Evolutionary conservation across 257 asterid genomes (phyloP).

Genomic region (Fraxinus anomala): DNA sequence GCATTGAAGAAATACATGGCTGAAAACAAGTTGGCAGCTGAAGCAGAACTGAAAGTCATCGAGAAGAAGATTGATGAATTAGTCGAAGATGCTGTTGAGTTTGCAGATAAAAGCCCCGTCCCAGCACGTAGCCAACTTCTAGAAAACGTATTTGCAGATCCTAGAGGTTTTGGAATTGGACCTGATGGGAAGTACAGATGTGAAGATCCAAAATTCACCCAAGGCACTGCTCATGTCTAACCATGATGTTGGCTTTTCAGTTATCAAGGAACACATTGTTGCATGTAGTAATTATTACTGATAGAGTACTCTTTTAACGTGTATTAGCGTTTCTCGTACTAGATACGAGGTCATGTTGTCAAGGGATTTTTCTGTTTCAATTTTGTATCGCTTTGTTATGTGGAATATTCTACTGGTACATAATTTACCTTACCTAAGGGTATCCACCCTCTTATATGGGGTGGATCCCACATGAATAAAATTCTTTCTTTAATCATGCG

Average conservation of each 20-base stretch:
- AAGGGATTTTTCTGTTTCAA: slow-evolving; percentile 29
- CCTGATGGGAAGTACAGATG: slow-evolving; percentile 99
- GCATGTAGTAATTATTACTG: slow-evolving; percentile 28
- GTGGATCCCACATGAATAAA: no score
- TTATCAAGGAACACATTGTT: slow-evolving; percentile 17
- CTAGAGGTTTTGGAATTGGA: slow-evolving; percentile 88
- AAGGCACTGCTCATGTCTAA: slow-evolving; percentile 93
- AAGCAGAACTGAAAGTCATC: slow-evolving; percentile 75
- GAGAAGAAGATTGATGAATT: slow-evolving; percentile 82
- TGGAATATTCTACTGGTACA: no score
- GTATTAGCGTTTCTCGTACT: slow-evolving; percentile 25
- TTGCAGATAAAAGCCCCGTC: slow-evolving; percentile 82
- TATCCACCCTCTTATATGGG: no score
- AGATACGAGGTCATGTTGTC: slow-evolving; percentile 27
- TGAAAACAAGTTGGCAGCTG: slow-evolving; percentile 76
- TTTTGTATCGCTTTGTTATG: slow-evolving; percentile 24
- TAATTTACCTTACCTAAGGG: no score
- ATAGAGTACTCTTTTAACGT: slow-evolving; percentile 22
- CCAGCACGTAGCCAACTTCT: slow-evolving; percentile 87
- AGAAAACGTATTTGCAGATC: slow-evolving; percentile 95
- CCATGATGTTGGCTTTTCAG: slow-evolving; percentile 2
- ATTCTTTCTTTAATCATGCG: no score
- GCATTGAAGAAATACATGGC: slow-evolving; percentile 68
- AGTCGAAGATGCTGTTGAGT: slow-evolving; percentile 88
- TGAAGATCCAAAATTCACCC: slow-evolving; percentile 95